phyloP scores from a whole-genome alignment of 192 early-diverging fungal genomes.

The Coemansia sp. region DNA sequence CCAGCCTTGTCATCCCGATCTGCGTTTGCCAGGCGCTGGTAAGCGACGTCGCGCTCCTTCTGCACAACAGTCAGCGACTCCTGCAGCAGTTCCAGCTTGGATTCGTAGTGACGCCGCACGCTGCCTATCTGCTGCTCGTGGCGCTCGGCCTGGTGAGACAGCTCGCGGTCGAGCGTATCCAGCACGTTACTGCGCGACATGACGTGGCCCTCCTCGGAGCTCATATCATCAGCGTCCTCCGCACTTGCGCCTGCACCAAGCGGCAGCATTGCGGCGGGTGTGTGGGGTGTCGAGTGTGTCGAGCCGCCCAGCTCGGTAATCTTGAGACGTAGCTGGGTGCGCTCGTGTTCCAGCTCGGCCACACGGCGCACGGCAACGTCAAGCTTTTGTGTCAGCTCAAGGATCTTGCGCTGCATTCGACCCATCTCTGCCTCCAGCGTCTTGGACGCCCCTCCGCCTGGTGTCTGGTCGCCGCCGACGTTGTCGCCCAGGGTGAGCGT shows the following conservation, averaged over 20 bases:
- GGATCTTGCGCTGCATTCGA: conserved; percentile 18
- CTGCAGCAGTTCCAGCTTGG: conserved; percentile 39
- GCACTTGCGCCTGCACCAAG: too few species aligned
- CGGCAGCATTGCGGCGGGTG: conserved; percentile 9
- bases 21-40: conserved; percentile 35
- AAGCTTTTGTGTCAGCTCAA: conserved; percentile 20
- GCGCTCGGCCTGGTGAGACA: conserved; percentile 44
- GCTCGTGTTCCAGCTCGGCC: conserved; percentile 25
- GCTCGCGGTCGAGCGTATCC: conserved; percentile 41
- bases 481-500: conserved; percentile 3
- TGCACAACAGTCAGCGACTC: conserved; percentile 42
- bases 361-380: conserved; percentile 18
- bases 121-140: conserved; percentile 48
- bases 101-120: conserved; percentile 44
- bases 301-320: conserved; percentile 29
- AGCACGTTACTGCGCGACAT: conserved; percentile 36
- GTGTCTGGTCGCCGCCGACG: too few species aligned
- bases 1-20: not conserved
- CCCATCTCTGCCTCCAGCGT: conserved; percentile 4
- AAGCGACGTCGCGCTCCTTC: conserved; percentile 43
- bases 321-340: conserved; percentile 19
- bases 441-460: not conserved
- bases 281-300: conserved; percentile 12
- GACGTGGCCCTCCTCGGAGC: conserved; percentile 18
- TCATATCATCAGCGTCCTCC: conserved; percentile 10